A percentile compares a stretch with the other conserved stretches of the same genome.
Evolutionary conservation across 306 rosid species (phyloP).

Genomic region (Lathyrus tuberosus): DNA sequence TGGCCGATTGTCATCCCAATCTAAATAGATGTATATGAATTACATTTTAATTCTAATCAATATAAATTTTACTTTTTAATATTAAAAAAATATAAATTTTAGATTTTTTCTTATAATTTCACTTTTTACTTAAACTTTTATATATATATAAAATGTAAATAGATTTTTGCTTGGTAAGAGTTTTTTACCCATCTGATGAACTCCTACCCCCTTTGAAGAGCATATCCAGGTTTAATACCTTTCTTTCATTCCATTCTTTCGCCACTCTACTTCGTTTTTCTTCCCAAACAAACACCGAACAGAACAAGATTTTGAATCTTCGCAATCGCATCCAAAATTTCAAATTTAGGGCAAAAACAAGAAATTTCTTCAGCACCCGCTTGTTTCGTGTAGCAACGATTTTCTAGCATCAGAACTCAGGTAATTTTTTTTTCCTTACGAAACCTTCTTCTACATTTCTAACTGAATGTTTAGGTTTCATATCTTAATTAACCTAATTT

Average conservation of each 20-base stretch:
- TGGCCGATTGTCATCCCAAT: too few relatives aligned
- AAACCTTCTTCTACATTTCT: neutral
- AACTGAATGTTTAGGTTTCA: conserved; percentile 4
- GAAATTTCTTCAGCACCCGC: neutral
- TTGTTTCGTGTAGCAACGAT: conserved; percentile 3
- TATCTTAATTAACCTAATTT: neutral
- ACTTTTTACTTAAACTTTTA: too few relatives aligned
- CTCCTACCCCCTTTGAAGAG: neutral
- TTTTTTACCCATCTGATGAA: neutral
- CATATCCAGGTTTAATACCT: conserved; percentile 6
- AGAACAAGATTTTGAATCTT: neutral
- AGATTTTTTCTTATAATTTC: too few relatives aligned
- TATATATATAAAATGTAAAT: too few relatives aligned
- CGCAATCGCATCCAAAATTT: conserved; percentile 1
- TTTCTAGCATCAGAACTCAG: conserved; percentile 29
- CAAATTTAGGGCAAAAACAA: conserved; percentile 18
- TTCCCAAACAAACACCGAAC: neutral
- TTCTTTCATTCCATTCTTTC: conserved; percentile 11
- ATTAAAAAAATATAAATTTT: too few relatives aligned
- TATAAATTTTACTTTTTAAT: too few relatives aligned
- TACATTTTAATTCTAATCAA: too few relatives aligned
- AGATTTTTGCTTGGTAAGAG: too few relatives aligned
- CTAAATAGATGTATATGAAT: too few relatives aligned
- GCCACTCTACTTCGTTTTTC: neutral
- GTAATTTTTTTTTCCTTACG: conserved; percentile 8